Evolutionary conservation across 2,329 filamentous ascomycete genomes (phyloP).

Genomic region (Diaporthe australafricana): DNA sequence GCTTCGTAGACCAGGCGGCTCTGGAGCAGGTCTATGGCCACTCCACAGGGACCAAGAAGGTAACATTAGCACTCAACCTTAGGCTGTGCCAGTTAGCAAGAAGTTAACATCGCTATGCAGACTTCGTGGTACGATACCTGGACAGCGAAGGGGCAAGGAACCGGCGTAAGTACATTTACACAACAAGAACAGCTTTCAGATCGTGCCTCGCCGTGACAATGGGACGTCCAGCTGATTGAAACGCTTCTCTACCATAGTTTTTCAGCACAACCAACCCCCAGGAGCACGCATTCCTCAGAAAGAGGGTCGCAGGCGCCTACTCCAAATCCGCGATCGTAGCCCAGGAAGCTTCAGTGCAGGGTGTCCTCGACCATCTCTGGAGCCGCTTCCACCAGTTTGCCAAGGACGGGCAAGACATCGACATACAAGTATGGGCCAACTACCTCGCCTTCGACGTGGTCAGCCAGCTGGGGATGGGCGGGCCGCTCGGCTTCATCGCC

Average conservation of each 20-base stretch:
- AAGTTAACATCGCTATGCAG: not conserved
- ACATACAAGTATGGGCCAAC: conserved; percentile 3
- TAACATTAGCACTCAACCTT: not conserved
- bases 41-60: conserved; percentile 49
- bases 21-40: conserved; percentile 2
- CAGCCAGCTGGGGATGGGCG: conserved; percentile 1
- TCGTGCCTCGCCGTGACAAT: too few relatives aligned
- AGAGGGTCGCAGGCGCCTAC: not conserved
- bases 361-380: not conserved
- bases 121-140: conserved; percentile 1
- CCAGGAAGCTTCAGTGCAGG: not conserved
- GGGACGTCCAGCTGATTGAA: fast-evolving
- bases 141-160: not conserved
- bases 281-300: not conserved
- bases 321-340: not conserved
- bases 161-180: not conserved
- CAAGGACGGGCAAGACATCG: not conserved
- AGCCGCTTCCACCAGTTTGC: not conserved
- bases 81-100: too few relatives aligned
- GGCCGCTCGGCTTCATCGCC: not conserved
- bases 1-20: conserved; percentile 2
- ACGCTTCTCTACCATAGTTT: not conserved
- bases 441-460: conserved; percentile 16
- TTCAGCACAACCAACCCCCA: not conserved
- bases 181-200: too few relatives aligned